A percentile compares a stretch with the other conserved stretches of the same genome.
Evolutionary conservation across 371 early-diverging fungal genomes (phyloP).

Genomic region (Mucor racemosus): DNA sequence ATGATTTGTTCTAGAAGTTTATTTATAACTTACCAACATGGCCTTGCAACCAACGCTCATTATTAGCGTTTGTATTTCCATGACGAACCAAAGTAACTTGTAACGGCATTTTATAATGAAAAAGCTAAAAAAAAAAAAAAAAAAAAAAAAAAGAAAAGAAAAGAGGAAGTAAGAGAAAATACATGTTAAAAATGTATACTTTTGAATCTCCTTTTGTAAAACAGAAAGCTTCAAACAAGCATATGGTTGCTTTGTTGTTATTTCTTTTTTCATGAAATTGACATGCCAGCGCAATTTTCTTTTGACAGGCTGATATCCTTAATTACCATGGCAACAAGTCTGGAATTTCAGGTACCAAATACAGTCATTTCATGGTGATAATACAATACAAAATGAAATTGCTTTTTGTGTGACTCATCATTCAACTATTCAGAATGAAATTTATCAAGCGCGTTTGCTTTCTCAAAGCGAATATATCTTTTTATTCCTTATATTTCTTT

Average conservation of each 20-base stretch:
- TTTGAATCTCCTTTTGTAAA: neutral
- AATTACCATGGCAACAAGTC: no score
- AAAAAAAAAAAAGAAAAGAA: neutral
- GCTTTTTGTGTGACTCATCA: neutral
- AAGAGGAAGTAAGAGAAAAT: no score
- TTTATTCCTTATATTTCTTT: neutral
- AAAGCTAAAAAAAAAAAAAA: neutral
- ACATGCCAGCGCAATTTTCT: no score
- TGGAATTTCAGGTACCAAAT: no score
- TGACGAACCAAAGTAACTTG: slow-evolving; percentile 47
- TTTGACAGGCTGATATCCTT: no score
- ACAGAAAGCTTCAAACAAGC: no score
- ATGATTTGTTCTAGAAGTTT: neutral
- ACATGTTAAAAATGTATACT: neutral
- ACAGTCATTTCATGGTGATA: no score
- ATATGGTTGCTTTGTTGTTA: no score
- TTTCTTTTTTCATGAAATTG: no score
- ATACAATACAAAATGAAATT: no score
- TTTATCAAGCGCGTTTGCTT: neutral
- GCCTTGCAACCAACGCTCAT: slow-evolving; percentile 48
- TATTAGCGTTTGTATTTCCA: slow-evolving; percentile 54
- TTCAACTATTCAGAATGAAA: neutral
- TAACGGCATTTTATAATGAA: slow-evolving; percentile 13
- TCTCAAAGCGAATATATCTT: neutral
- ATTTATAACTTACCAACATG: slow-evolving; percentile 34